Evolutionary conservation across 768 basidiomycete genomes (phyloP).

Genomic region (Clitopilus hobsonii): DNA sequence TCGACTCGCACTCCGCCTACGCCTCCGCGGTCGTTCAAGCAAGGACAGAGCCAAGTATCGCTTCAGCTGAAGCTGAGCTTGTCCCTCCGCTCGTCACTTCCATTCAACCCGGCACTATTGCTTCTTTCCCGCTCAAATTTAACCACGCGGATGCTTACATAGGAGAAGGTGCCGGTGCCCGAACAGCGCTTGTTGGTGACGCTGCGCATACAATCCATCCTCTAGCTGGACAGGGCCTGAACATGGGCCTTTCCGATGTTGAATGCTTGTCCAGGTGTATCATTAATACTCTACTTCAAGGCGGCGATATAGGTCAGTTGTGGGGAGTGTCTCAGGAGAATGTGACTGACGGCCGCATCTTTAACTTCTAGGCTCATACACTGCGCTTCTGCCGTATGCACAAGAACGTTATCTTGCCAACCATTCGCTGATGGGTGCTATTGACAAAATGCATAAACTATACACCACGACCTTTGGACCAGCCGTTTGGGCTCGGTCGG

Average conservation of each 20-base stretch:
- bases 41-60: constrained; percentile 39
- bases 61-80: constrained; percentile 53
- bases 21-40: constrained; percentile 38
- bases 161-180: constrained; percentile 57
- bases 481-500: constrained; percentile 82
- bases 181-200: constrained; percentile 91
- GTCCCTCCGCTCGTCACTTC: constrained; percentile 73
- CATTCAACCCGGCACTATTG: constrained; percentile 69
- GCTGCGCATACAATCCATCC: constrained; percentile 96
- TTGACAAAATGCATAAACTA: constrained; percentile 88
- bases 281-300: constrained; percentile 46
- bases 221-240: constrained; percentile 93
- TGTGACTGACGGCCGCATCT: neutral
- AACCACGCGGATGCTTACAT: constrained; percentile 86
- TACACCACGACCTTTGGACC: constrained; percentile 65
- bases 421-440: constrained; percentile 76
- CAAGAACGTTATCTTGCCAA: constrained; percentile 82
- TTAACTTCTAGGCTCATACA: constrained; percentile 58
- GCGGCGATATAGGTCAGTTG: constrained; percentile 78
- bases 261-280: constrained; percentile 67
- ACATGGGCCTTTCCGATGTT: constrained; percentile 88
- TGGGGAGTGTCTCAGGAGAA: neutral
- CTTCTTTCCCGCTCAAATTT: constrained; percentile 87
- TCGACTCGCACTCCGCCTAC: constrained; percentile 60
- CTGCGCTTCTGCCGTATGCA: constrained; percentile 71